phyloP scores from a whole-genome alignment of 345 rosid species.

The Psidium guajava region DNA sequence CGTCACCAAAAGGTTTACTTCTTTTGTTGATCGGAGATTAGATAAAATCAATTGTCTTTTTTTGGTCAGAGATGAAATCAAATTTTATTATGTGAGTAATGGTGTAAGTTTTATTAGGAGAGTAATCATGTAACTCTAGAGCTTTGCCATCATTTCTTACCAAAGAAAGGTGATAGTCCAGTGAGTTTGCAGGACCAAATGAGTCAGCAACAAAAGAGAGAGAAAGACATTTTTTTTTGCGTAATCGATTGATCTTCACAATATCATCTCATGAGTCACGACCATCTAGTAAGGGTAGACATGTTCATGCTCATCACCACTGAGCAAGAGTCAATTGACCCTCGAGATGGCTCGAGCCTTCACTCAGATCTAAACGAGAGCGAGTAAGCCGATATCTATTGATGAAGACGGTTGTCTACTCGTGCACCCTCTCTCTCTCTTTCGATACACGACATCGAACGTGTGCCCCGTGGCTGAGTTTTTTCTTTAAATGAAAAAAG shows the following conservation, averaged over 20 bases:
- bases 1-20: not conserved
- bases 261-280: not conserved
- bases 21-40: not conserved
- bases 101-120: not conserved
- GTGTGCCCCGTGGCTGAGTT: not conserved
- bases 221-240: not conserved
- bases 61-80: too few species aligned
- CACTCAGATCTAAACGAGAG: rapidly evolving
- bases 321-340: not conserved
- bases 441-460: not conserved
- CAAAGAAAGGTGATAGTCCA: not conserved
- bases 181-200: not conserved
- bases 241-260: too few species aligned
- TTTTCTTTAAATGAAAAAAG: too few species aligned
- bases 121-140: not conserved
- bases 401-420: not conserved
- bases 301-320: not conserved
- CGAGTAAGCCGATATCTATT: not conserved
- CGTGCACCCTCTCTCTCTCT: too few species aligned
- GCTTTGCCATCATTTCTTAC: not conserved
- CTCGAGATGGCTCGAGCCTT: not conserved
- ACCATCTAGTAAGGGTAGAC: not conserved
- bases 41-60: not conserved
- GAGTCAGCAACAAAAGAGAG: not conserved
- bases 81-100: not conserved